Conservation (phyloP, 441 rosid species). For the Bruguiera hainesii region DNA sequence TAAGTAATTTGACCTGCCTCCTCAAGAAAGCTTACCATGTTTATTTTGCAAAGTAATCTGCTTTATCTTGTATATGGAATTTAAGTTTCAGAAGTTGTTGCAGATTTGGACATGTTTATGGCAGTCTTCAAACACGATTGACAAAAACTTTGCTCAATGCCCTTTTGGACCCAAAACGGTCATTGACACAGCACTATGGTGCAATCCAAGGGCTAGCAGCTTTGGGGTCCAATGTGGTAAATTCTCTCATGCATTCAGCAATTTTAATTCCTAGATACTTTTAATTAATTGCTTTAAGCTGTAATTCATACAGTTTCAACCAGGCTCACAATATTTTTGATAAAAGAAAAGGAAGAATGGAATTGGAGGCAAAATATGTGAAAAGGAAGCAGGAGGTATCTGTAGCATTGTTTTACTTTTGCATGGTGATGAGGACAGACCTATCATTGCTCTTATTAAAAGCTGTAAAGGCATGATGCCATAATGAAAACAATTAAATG, state of each 20-base stretch:
- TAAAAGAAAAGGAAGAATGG: not conserved
- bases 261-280: not conserved
- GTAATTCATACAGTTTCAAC: not conserved
- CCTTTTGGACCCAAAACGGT: conserved; percentile 75
- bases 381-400: not conserved
- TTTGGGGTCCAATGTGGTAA: conserved; percentile 85
- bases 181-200: conserved; percentile 91
- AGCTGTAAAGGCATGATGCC: not conserved
- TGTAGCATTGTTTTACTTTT: not conserved
- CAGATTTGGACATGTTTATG: conserved; percentile 79
- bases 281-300: not conserved
- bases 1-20: not conserved
- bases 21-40: not conserved
- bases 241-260: conserved; percentile 11
- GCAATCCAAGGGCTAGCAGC: conserved; percentile 94
- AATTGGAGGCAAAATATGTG: not conserved
- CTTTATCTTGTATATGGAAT: conserved; percentile 18
- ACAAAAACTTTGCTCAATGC: conserved; percentile 84
- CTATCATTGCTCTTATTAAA: not conserved
- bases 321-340: not conserved
- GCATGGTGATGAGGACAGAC: not conserved
- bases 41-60: not conserved
- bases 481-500: not conserved
- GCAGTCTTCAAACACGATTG: conserved; percentile 82
- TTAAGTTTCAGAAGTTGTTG: conserved; percentile 22